Percentiles rank a stretch among this genome's conserved stretches.
phyloP scores from a whole-genome alignment of 495 filamentous ascomycete species.

The Podospora pseudoanserina region DNA sequence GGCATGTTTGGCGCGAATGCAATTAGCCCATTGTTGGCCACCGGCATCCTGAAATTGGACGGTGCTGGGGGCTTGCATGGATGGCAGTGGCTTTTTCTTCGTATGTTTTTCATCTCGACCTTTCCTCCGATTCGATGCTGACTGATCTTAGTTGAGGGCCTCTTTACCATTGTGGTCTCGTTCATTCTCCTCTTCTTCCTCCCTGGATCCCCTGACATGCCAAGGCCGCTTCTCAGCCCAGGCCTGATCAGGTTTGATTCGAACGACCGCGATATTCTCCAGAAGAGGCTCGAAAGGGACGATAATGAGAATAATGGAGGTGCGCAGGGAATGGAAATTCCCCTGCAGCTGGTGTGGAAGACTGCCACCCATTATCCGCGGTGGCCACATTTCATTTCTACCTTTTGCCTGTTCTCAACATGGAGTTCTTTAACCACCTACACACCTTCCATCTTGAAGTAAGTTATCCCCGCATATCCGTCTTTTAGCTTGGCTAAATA shows the following conservation, averaged over 20 bases:
- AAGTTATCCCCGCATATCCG: constrained; percentile 7
- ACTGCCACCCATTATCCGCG: constrained; percentile 41
- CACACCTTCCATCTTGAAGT: constrained; percentile 32
- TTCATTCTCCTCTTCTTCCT: constrained; percentile 44
- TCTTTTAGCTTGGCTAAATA: background rate
- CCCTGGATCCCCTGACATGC: constrained; percentile 41
- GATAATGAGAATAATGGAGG: constrained; percentile 14
- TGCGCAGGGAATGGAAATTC: constrained; percentile 30
- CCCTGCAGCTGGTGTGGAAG: constrained; percentile 40
- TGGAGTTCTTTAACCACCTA: constrained; percentile 42
- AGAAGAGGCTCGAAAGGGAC: constrained; percentile 19
- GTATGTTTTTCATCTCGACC: constrained; percentile 25
- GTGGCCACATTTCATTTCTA: constrained; percentile 41
- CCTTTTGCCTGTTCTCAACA: constrained; percentile 45
- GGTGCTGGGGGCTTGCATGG: constrained; percentile 42
- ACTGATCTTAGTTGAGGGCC: constrained; percentile 42
- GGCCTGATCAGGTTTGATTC: constrained; percentile 27
- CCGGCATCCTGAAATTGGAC: constrained; percentile 45
- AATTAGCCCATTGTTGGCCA: constrained; percentile 48
- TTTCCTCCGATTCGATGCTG: background rate
- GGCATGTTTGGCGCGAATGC: constrained; percentile 36
- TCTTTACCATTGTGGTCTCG: constrained; percentile 48
- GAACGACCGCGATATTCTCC: constrained; percentile 16
- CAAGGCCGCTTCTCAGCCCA: constrained; percentile 37
- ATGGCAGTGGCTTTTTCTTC: constrained; percentile 56